These are phyloP conservation scores for Diaporthe caulivora DNA, from an alignment of 2,329 filamentous ascomycete genomes.

Conservation along the genomic window DNA sequence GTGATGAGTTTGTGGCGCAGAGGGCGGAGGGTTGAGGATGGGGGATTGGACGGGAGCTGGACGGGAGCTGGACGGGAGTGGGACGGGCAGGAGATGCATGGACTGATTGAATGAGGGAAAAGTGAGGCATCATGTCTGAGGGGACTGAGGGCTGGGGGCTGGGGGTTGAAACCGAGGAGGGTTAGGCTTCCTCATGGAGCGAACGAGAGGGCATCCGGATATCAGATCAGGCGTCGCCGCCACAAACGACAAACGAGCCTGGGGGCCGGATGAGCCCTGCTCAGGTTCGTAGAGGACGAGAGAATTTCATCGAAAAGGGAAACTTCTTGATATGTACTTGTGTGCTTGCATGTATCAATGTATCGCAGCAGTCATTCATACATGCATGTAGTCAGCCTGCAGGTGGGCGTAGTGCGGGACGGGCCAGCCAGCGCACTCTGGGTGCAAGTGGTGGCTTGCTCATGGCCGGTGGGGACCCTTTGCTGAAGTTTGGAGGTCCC, in stretches of 20 bases:
- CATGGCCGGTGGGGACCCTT: slow-evolving; percentile 6
- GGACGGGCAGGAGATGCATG: no score
- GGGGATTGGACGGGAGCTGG: background rate
- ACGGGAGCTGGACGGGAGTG: no score
- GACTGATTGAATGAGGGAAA: no score
- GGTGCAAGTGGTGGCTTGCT: slow-evolving; percentile 26
- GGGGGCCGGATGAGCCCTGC: background rate
- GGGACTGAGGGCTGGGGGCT: background rate
- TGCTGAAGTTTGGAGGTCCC: no score
- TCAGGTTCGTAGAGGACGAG: background rate
- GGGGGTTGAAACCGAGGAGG: background rate
- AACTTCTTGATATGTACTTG: background rate
- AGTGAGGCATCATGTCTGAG: slow-evolving; percentile 7
- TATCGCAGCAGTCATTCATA: background rate
- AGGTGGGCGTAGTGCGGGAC: background rate
- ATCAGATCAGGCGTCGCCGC: background rate
- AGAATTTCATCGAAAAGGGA: no score
- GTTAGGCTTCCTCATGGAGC: background rate
- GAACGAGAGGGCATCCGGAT: background rate
- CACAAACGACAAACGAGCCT: background rate
- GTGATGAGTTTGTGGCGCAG: slow-evolving; percentile 12
- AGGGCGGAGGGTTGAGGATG: slow-evolving; percentile 1
- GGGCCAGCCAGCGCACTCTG: no score
- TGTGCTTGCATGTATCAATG: no score
- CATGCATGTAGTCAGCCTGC: slow-evolving; percentile 25